Evolutionary conservation across 2,329 filamentous ascomycete species (phyloP), one percentile per base, ranked within the genome.

Genomic region (Iodosphaeria phyllophila): DNA sequence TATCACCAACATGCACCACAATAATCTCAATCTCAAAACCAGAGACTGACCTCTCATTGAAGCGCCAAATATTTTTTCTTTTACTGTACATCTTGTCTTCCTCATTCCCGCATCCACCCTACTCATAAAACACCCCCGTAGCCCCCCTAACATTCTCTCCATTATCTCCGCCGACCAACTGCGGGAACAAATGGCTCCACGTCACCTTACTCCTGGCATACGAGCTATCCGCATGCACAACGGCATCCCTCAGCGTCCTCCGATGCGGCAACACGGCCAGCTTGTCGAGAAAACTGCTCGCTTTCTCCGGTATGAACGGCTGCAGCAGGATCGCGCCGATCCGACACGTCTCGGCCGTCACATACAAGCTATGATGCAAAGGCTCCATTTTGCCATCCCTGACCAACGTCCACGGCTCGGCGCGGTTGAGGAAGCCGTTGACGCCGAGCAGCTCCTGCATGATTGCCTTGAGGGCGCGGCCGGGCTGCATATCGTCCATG

Each of bases 301-400:
- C 65, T 47, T 91, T 92, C 20, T 54, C 58, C 0, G 89, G 89
- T 64, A 98, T 92, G 41, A 84, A 79, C 2, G 89, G 83, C 47
- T 92, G 84, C 22, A 98, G 54, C 23, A 95, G 56, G 36, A 98
- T 92, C 9, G 74, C 80, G 1, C 61, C 57, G 13, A 93, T 67
- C 18, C 89, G 74, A 23, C 93, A 46, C 4, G 75, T 65, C 50
- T 98, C 89, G 6, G 73, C 65, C 21, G 61, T 58, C 21, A 75
- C 59, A 45, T 68, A 93, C 15, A 98, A 58, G 18, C 64, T 60
- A 36, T 59, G 55, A 34, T 73, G 53, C 10, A 73, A 48, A 17
- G 48, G 48, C 3, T 44, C 39, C 0, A 39, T 33, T 5, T 47
- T 42, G 3, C 41, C 35, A 2, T 45, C 36, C 20, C 53, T 61